Conservation (phyloP, 2,329 filamentous ascomycete genomes). For the Neonectria magnoliae region DNA sequence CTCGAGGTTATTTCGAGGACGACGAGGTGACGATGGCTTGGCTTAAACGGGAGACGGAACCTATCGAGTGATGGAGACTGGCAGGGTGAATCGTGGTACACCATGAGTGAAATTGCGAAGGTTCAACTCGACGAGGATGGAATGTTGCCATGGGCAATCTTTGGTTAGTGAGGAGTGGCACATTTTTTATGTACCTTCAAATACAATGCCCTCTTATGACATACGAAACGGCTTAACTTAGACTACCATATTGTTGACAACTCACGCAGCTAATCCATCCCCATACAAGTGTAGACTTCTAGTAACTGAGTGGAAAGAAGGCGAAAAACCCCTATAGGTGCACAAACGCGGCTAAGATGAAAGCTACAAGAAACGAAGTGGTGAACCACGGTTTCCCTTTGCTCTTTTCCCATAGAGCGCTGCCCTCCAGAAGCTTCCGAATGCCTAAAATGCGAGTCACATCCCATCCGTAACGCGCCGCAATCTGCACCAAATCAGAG, state of each 20-base stretch:
- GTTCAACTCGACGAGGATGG: neutral
- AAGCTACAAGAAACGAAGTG: conserved; percentile 76
- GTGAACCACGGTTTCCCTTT: conserved; percentile 72
- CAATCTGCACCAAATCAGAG: conserved; percentile 49
- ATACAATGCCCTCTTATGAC: neutral
- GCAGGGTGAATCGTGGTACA: neutral
- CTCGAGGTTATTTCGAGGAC: conserved; percentile 76
- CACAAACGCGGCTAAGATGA: conserved; percentile 68
- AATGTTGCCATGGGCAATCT: neutral
- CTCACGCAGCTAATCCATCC: neutral
- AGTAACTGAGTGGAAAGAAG: neutral
- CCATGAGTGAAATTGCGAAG: neutral
- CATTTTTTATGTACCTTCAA: neutral
- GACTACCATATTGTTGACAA: neutral
- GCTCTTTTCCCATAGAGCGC: conserved; percentile 59
- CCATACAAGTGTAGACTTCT: too few relatives aligned
- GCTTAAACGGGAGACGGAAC: conserved; percentile 87
- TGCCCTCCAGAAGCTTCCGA: conserved; percentile 49
- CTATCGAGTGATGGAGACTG: conserved; percentile 52
- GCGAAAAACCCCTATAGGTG: conserved; percentile 55
- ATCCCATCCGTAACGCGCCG: conserved; percentile 55
- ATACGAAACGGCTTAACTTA: neutral
- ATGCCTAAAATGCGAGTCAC: conserved; percentile 50
- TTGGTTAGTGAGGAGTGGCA: neutral
- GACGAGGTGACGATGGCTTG: conserved; percentile 79